Conservation (phyloP, 768 basidiomycete species). For the Psilocybe cyanescens region DNA sequence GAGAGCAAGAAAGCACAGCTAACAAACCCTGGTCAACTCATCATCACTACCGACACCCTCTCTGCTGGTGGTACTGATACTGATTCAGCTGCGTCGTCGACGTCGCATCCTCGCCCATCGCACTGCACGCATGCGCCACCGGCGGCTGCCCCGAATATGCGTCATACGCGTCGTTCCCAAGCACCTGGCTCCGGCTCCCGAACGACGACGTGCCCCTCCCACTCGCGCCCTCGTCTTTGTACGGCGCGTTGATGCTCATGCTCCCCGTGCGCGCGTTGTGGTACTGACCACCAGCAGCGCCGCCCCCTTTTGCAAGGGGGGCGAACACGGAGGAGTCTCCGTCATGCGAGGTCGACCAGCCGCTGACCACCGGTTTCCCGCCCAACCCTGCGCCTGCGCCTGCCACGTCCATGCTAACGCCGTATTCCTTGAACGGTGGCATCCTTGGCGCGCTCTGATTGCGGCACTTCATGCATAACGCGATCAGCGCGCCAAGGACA, state of each 20-base stretch:
- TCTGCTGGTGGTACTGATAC: not conserved
- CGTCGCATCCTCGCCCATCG: not conserved
- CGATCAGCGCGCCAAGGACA: constrained; percentile 53
- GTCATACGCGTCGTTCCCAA: constrained; percentile 11
- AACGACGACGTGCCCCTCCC: not conserved
- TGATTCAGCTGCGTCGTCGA: not conserved
- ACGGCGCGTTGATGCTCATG: constrained; percentile 42
- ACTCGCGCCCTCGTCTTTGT: constrained; percentile 28
- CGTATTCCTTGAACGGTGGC: constrained; percentile 23
- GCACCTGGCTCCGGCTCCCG: constrained; percentile 7
- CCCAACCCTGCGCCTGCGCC: constrained; percentile 5
- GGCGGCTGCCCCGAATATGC: constrained; percentile 14
- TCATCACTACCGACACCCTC: not conserved
- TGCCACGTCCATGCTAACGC: not conserved
- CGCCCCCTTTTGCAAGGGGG: constrained; percentile 50
- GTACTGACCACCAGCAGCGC: constrained; percentile 33
- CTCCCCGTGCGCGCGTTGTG: constrained; percentile 51
- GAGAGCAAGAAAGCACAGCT: not conserved
- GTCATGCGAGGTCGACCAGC: constrained; percentile 1
- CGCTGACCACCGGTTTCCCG: constrained; percentile 5
- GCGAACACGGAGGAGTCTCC: constrained; percentile 67
- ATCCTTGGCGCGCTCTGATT: constrained; percentile 42
- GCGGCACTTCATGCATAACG: constrained; percentile 52
- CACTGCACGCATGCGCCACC: not conserved
- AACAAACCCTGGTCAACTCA: not conserved